Conservation (phyloP, 176 grass and related monocot species). For the Juncus effusus region DNA sequence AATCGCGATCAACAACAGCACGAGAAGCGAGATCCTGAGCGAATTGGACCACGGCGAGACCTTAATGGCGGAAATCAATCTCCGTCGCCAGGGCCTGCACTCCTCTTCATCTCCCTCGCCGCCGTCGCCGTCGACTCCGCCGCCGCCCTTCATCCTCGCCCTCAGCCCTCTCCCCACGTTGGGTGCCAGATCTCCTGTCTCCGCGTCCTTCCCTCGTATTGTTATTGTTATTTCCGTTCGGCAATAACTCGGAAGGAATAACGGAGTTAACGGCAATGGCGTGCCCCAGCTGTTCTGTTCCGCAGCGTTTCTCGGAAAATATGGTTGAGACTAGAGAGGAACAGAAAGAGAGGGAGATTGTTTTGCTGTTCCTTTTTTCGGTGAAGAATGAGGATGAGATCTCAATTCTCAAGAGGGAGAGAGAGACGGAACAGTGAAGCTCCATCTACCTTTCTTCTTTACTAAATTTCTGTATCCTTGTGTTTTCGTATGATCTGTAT, state of each 20-base stretch:
- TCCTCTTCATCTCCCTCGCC: conserved; percentile 51
- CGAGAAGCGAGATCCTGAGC: conserved; percentile 54
- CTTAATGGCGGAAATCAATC: conserved; percentile 60
- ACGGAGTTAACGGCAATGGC: background rate
- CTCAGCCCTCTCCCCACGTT: conserved; percentile 46
- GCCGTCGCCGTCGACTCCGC: conserved; percentile 48
- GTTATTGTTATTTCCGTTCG: too few species aligned
- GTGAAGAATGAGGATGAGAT: conserved; percentile 3
- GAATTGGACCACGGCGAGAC: conserved; percentile 63
- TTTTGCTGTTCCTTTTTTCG: background rate
- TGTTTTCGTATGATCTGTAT: too few species aligned
- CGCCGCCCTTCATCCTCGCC: conserved; percentile 53
- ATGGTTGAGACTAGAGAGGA: background rate
- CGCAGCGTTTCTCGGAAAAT: background rate
- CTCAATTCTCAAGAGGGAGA: background rate
- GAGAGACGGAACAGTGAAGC: conserved; percentile 19
- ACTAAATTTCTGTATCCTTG: too few species aligned
- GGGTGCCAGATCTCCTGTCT: conserved; percentile 49
- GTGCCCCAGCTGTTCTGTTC: background rate
- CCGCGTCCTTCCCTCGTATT: background rate
- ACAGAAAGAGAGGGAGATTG: background rate
- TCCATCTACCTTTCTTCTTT: conserved; percentile 11
- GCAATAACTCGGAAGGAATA: too few species aligned
- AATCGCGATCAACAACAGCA: conserved; percentile 52
- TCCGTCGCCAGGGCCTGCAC: conserved; percentile 54